phyloP scores from a whole-genome alignment of 2,329 filamentous ascomycete genomes.

The Hymenoscyphus fructigenus region DNA sequence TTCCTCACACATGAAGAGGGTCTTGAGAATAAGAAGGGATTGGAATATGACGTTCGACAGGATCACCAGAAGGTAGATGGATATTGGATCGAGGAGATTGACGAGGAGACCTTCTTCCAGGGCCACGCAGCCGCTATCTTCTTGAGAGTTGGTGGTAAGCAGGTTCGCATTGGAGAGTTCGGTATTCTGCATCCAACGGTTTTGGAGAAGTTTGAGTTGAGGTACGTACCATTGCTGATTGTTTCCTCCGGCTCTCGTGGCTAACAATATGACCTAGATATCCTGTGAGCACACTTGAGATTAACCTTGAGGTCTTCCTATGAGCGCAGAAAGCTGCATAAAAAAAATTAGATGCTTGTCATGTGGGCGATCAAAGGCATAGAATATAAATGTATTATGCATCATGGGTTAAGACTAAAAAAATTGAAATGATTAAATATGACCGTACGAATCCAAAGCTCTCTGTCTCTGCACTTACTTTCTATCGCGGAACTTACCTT shows the following conservation, averaged over 20 bases:
- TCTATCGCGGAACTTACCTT: not conserved
- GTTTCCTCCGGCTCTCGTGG: slow-evolving; percentile 2
- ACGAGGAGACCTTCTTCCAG: slow-evolving; percentile 87
- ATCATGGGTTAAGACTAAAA: not conserved
- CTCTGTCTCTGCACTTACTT: not conserved
- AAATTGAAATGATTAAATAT: slow-evolving; percentile 3
- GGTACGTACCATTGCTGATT: slow-evolving; percentile 46
- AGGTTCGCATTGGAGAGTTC: slow-evolving; percentile 79
- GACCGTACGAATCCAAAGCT: not conserved
- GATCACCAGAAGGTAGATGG: slow-evolving; percentile 62
- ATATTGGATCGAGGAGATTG: slow-evolving; percentile 93
- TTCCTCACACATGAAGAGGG: slow-evolving; percentile 79
- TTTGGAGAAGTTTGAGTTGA: slow-evolving; percentile 89
- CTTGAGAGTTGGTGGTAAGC: slow-evolving; percentile 71
- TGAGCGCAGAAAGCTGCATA: slow-evolving; percentile 41
- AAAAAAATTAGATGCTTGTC: not conserved
- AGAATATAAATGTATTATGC: not conserved
- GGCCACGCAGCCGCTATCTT: slow-evolving; percentile 87
- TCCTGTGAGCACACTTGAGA: slow-evolving; percentile 89
- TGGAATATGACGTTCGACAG: slow-evolving; percentile 53
- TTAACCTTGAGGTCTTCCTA: slow-evolving; percentile 92
- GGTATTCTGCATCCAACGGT: slow-evolving; percentile 93
- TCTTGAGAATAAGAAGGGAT: slow-evolving; percentile 46
- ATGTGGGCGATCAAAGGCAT: not conserved
- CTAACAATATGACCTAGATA: slow-evolving; percentile 53